Percentiles rank a stretch among this genome's conserved stretches.
Conservation (phyloP, 345 rosid species). For the Pugionium cornutum region DNA sequence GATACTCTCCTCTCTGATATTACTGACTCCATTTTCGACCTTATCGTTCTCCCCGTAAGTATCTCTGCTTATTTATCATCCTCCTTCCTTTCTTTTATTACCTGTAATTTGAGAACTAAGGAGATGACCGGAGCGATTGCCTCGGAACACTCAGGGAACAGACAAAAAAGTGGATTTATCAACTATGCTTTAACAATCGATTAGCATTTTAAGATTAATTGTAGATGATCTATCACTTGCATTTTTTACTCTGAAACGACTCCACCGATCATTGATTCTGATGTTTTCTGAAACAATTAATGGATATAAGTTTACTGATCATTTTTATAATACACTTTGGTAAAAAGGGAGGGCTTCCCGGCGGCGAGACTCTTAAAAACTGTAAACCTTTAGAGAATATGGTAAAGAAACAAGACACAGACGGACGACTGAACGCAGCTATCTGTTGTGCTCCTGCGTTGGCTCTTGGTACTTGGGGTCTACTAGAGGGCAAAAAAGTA, state of each 20-base stretch:
- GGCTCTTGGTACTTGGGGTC: slow-evolving; percentile 85
- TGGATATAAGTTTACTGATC: no score
- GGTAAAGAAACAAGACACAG: slow-evolving; percentile 80
- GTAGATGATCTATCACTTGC: no score
- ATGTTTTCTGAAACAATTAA: neutral
- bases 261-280: neutral
- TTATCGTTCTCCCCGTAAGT: slow-evolving; percentile 73
- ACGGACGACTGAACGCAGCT: slow-evolving; percentile 78
- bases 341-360: slow-evolving; percentile 87
- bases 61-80: neutral
- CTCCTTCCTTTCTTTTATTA: no score
- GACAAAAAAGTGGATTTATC: no score
- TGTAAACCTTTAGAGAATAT: slow-evolving; percentile 63
- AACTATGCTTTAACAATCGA: no score
- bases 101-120: no score
- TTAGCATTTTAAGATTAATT: no score
- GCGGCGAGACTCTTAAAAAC: slow-evolving; percentile 73
- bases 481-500: slow-evolving; percentile 81
- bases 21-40: slow-evolving; percentile 58
- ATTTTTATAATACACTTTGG: neutral
- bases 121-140: neutral
- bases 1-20: slow-evolving; percentile 72
- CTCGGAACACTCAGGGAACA: no score
- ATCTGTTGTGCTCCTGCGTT: slow-evolving; percentile 93
- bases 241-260: neutral